These are phyloP conservation scores for Debaryomyces coudertii DNA, from an alignment of 1,139 yeast species.

Conservation along the genomic window DNA sequence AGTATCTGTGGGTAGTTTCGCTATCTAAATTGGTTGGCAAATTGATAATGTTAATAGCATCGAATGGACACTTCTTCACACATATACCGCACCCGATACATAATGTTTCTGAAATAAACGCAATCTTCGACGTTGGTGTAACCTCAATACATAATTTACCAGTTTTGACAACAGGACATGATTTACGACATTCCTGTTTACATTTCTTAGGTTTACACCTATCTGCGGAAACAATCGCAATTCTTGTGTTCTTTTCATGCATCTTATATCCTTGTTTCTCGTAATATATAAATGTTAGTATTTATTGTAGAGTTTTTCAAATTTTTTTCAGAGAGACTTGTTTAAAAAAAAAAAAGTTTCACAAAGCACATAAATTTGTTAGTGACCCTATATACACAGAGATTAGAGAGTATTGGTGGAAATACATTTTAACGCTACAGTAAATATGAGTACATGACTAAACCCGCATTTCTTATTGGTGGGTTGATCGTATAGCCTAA, in stretches of 20 bases:
- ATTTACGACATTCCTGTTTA: slow-evolving; percentile 94
- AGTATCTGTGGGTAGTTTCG: slow-evolving; percentile 94
- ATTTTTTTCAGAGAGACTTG: slow-evolving; percentile 1
- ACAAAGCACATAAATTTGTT: slow-evolving; percentile 11
- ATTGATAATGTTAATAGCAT: slow-evolving; percentile 93
- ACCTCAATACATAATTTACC: slow-evolving; percentile 98
- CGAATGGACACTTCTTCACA: slow-evolving; percentile 97
- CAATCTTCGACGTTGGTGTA: slow-evolving; percentile 84
- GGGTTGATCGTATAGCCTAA: not conserved
- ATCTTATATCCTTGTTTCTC: slow-evolving; percentile 18
- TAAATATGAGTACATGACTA: slow-evolving; percentile 14
- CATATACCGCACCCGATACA: slow-evolving; percentile 99
- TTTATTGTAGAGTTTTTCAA: slow-evolving; percentile 9
- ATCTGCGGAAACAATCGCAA: slow-evolving; percentile 92
- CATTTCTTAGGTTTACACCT: slow-evolving; percentile 98
- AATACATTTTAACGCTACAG: not conserved
- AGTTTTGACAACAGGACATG: slow-evolving; percentile 97
- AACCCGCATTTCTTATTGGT: slow-evolving; percentile 9
- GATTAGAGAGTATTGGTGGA: not conserved
- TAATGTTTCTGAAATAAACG: slow-evolving; percentile 91
- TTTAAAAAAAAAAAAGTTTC: slow-evolving; percentile 10
- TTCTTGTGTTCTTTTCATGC: slow-evolving; percentile 75
- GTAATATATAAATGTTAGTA: slow-evolving; percentile 1
- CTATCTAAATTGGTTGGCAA: slow-evolving; percentile 91
- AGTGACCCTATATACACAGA: slow-evolving; percentile 10